These are phyloP conservation scores for Brettanomyces naardenensis DNA, from an alignment of 805 yeast species.

Conservation along the genomic window DNA sequence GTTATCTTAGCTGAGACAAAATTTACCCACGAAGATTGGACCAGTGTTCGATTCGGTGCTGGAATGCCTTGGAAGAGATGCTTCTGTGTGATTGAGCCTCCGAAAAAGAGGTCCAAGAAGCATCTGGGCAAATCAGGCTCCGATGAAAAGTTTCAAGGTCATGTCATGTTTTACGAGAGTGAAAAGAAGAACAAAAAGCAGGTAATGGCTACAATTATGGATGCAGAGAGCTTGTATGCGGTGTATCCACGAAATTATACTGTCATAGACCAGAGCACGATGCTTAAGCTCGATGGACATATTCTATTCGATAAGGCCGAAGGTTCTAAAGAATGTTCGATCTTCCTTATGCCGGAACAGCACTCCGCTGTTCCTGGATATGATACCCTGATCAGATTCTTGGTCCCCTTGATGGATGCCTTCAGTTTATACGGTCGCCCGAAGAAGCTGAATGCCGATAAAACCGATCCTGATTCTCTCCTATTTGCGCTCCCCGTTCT, in stretches of 20 bases:
- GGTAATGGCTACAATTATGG: conserved; percentile 72
- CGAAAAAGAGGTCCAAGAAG: conserved; percentile 40
- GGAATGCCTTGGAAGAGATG: conserved; percentile 98
- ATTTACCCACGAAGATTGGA: conserved; percentile 89
- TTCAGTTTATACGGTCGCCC: conserved; percentile 82
- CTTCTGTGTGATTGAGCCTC: conserved; percentile 79
- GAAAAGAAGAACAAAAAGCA: conserved; percentile 67
- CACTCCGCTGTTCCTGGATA: conserved; percentile 79
- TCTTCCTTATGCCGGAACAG: conserved; percentile 76
- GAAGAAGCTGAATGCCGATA: conserved; percentile 63
- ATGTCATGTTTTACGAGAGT: conserved; percentile 72
- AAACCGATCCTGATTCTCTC: conserved; percentile 53
- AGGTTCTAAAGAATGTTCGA: conserved; percentile 46
- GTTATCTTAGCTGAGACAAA: conserved; percentile 80
- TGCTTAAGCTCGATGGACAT: conserved; percentile 82
- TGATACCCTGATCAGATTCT: conserved; percentile 76
- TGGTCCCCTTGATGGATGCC: conserved; percentile 68
- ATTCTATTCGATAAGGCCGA: conserved; percentile 51
- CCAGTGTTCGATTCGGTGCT: conserved; percentile 85
- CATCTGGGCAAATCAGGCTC: conserved; percentile 22
- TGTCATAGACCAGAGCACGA: conserved; percentile 78
- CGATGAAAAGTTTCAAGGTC: conserved; percentile 37
- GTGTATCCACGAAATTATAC: conserved; percentile 83
- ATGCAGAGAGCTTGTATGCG: conserved; percentile 71
- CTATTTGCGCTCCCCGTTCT: conserved; percentile 78